phyloP scores from a whole-genome alignment of 2,329 filamentous ascomycete genomes.

The Aspergillus texensis region DNA sequence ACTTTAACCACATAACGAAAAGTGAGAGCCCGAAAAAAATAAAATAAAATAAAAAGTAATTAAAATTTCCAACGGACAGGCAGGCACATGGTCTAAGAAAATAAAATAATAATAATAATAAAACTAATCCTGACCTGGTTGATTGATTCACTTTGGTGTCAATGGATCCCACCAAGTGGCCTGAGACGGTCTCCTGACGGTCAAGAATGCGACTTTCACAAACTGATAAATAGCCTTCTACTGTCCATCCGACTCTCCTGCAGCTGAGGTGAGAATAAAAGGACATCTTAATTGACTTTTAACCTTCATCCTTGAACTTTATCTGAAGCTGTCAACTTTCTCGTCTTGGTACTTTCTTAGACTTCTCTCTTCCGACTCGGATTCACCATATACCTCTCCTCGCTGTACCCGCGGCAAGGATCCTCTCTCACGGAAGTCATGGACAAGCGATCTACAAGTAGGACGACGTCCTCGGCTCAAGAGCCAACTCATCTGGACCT shows the following conservation, averaged over 20 bases:
- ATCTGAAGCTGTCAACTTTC: neutral
- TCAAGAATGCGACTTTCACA: neutral
- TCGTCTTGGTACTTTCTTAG: neutral
- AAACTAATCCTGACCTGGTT: neutral
- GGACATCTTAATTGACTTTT: neutral
- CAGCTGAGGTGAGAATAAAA: neutral
- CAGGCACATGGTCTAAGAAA: neutral
- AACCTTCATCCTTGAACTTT: neutral
- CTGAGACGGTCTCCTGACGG: constrained; percentile 3
- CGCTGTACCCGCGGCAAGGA: neutral
- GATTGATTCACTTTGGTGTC: neutral
- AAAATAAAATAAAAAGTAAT: neutral
- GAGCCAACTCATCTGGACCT: neutral
- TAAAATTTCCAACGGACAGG: neutral
- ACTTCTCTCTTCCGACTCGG: neutral
- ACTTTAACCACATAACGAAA: neutral
- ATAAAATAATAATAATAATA: neutral
- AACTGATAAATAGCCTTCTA: constrained; percentile 1
- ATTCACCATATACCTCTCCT: neutral
- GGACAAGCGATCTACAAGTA: neutral
- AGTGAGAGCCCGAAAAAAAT: neutral
- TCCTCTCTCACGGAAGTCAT: neutral
- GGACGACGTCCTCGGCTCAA: neutral
- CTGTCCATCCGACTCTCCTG: neutral
- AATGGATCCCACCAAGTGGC: constrained; percentile 1